Evolutionary conservation across 306 rosid species (phyloP), one percentile per base, ranked within the genome.

Genomic region (Vicia sativa): DNA sequence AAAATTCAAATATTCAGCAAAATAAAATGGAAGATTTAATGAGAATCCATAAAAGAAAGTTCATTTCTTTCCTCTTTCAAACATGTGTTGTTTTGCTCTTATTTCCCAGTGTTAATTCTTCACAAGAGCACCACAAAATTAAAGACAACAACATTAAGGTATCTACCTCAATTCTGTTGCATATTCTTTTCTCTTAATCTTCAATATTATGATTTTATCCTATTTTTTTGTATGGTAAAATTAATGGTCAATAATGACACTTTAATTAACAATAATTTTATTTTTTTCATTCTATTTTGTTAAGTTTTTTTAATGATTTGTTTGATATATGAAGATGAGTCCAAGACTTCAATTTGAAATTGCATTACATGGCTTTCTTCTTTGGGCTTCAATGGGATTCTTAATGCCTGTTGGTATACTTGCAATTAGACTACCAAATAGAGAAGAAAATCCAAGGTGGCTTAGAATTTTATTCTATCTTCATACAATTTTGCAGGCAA

Each of bases 301-400:
- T n/a, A n/a, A n/a, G n/a, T n/a, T 57, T 14, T 67, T 48, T 9
- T 66, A 3, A 25, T 25, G n/a, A n/a, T 25, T 2, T 13, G 3
- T 64, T 49, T 58, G 13, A 9, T 28, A 10, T 7, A 31, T 57
- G 77, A 77, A 89, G 91, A 79, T 79, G 83, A 86, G 46, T 78
- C 74, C 79, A 21, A 87, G 82, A 38, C 81, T 92, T 60, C 41
- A 50, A 70, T 75, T 77, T 43, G 83, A 92, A 65, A 80, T 92
- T 50, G 80, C 79, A 64, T 75, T 86, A 13, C 98, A 92, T 69
- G 98, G 98, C 3, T 92, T 92, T 84, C 87, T 92, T 18, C 74
- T 89, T 2, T 89, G 96, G 98, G 84, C 88, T 74, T 87, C 98
- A 76, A 82, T 92, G 95, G 98, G 98, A 67, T 84, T 92, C 84